Conservation (phyloP, 2,329 filamentous ascomycete species). For the Diaporthe ilicicola region DNA sequence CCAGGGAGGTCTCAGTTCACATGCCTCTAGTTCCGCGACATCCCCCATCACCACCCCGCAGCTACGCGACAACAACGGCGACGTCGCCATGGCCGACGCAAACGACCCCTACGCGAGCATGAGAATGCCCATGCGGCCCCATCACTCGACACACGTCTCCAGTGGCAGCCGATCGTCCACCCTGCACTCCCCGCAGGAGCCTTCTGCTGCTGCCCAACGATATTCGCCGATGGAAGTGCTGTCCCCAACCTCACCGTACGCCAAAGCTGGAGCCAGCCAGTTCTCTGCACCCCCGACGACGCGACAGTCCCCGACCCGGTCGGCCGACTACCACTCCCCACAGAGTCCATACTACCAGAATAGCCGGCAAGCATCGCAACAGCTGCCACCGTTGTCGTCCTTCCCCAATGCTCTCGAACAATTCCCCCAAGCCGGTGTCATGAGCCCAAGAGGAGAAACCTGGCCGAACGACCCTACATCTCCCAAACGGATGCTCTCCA, state of each 20-base stretch:
- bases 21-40: constrained; percentile 57
- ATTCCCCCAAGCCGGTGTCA: constrained; percentile 74
- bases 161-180: constrained; percentile 60
- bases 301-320: constrained; percentile 82
- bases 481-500: constrained; percentile 62
- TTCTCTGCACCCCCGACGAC: constrained; percentile 60
- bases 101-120: constrained; percentile 83
- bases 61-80: constrained; percentile 76
- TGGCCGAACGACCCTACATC: constrained; percentile 62
- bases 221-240: constrained; percentile 96
- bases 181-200: constrained; percentile 78
- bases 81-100: constrained; percentile 86
- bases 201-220: constrained; percentile 84
- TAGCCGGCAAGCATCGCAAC: constrained; percentile 61
- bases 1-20: constrained; percentile 54
- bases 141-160: constrained; percentile 77
- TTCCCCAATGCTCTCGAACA: constrained; percentile 74
- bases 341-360: constrained; percentile 55
- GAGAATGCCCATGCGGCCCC: constrained; percentile 84
- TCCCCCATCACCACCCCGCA: constrained; percentile 67
- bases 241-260: constrained; percentile 82
- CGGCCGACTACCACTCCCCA: constrained; percentile 65
- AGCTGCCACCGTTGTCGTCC: constrained; percentile 77
- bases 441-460: constrained; percentile 72
- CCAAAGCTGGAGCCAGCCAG: constrained; percentile 62